Base-by-base conservation (phyloP, 768 basidiomycete genomes). In the Sistotremastrum niveocremeum region DNA sequence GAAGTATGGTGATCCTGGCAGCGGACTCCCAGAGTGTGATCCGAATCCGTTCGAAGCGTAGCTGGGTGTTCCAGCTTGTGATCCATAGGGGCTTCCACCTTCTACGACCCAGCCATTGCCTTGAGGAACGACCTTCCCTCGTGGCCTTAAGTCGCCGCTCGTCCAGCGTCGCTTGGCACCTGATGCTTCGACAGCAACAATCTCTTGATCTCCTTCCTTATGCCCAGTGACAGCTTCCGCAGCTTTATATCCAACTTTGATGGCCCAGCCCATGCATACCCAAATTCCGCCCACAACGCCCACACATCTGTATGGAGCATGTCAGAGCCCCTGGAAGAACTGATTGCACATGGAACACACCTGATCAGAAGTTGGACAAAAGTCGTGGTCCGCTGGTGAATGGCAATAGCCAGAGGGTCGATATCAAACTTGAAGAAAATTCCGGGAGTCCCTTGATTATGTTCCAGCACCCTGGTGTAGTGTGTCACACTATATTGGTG, bases 361-460 rank as follows among this genome's bases (percentile, higher is more conserved):
- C 84, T 73, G 51, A 97, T 84, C 52, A 95, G 56, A 45, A 99
- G 74, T 52, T 93, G 84, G 3, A 81, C 56, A 43, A 99, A 65
- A 1, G 76, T 70, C 0, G 84, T 89, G 12, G 94, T 97, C 11
- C 90, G 77, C 63, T 98, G 91, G 55, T 84, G 76, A 45, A 97
- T 78, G 0, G 78, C 82, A 49, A 98, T 71, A 28, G 75, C 70
- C 64, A 98, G 73, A 1, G 93, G 90, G 58, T 99, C 94, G 35
- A 97, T 65, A 48, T 99, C 93, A 60, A 89, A 97, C 63, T 97
- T 95, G 81, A 97, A 95, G 71, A 94, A 97, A 59, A 98, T 94
- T 10, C 87, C 93, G 0, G 94, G 94, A 0, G 88, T 81, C 5
- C 85, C 87, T 10, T 69, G 65, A 51, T 85, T 77, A 57, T 87